A percentile compares a stretch with the other conserved stretches of the same genome.
phyloP scores from a whole-genome alignment of 306 rosid genomes.

The Begonia loranthoides region DNA sequence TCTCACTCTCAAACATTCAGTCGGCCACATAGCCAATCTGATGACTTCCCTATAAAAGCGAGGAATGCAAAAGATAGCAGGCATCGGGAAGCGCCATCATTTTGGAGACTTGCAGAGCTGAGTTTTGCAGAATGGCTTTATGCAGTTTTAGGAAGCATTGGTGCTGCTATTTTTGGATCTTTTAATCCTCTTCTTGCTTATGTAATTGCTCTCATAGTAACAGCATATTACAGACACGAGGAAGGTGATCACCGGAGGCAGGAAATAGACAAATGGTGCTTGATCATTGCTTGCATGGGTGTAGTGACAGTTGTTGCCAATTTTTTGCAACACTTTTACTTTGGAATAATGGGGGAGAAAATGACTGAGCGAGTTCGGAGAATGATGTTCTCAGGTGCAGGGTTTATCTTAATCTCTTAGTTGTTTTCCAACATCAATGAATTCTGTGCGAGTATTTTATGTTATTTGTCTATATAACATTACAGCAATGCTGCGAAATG shows the following conservation, averaged over 20 bases:
- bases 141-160: constrained; percentile 92
- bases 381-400: constrained; percentile 98
- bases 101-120: constrained; percentile 96
- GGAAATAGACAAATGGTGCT: constrained; percentile 88
- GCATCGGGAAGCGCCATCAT: constrained; percentile 59
- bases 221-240: constrained; percentile 47
- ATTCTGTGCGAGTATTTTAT: too few relatives aligned
- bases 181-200: constrained; percentile 99
- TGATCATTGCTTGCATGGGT: constrained; percentile 98
- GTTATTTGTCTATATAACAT: constrained; percentile 6
- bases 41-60: constrained; percentile 40
- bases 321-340: constrained; percentile 97
- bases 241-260: constrained; percentile 20
- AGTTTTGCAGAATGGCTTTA: constrained; percentile 98
- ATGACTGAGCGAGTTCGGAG: constrained; percentile 99
- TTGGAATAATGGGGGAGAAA: constrained; percentile 99
- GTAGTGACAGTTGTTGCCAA: constrained; percentile 91
- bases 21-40: constrained; percentile 79
- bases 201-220: constrained; percentile 78
- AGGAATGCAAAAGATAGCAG: constrained; percentile 31
- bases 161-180: constrained; percentile 97
- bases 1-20: constrained; percentile 98
- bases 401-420: constrained; percentile 17
- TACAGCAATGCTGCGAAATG: constrained; percentile 97
- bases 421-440: constrained; percentile 9